A percentile compares a stretch with the other conserved stretches of the same genome.
phyloP scores from a whole-genome alignment of 306 rosid species.

The Casuarina cunninghamiana region DNA sequence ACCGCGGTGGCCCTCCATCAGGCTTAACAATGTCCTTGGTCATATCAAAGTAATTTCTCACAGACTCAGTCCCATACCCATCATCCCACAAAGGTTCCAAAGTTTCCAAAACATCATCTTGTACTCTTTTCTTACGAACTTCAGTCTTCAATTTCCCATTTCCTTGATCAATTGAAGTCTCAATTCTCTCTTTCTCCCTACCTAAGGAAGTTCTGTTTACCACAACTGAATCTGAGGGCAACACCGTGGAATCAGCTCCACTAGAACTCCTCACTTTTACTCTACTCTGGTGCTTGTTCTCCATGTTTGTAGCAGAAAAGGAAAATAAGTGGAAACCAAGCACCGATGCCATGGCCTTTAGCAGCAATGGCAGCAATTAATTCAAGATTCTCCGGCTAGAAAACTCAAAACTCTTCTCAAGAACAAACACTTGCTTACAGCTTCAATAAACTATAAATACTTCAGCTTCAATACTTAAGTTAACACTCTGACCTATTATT shows the following conservation, averaged over 20 bases:
- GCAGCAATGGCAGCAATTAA: background rate
- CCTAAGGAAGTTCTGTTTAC: constrained; percentile 43
- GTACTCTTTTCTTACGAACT: constrained; percentile 23
- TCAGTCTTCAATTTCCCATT: constrained; percentile 31
- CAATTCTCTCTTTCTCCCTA: constrained; percentile 37
- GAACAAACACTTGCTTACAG: background rate
- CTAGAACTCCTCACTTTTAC: constrained; percentile 40
- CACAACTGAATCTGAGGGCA: constrained; percentile 45
- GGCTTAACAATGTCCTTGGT: constrained; percentile 47
- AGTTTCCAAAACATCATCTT: constrained; percentile 23
- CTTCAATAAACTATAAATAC: background rate
- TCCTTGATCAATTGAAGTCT: constrained; percentile 29
- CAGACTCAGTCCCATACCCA: constrained; percentile 73
- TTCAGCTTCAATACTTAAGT: too few relatives aligned
- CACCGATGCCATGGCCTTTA: constrained; percentile 50
- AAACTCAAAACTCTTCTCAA: background rate
- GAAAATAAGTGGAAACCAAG: constrained; percentile 37
- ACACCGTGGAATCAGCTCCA: constrained; percentile 27
- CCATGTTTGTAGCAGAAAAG: constrained; percentile 19
- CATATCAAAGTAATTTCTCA: constrained; percentile 66
- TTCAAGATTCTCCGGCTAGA: background rate
- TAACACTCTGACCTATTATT: background rate
- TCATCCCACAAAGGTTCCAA: constrained; percentile 79
- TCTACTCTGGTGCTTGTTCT: constrained; percentile 23
- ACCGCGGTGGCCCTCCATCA: constrained; percentile 88